Percentiles rank a stretch among this genome's conserved stretches.
Conservation (phyloP, 306 rosid genomes). For the Dalbergia cochinchinensis region DNA sequence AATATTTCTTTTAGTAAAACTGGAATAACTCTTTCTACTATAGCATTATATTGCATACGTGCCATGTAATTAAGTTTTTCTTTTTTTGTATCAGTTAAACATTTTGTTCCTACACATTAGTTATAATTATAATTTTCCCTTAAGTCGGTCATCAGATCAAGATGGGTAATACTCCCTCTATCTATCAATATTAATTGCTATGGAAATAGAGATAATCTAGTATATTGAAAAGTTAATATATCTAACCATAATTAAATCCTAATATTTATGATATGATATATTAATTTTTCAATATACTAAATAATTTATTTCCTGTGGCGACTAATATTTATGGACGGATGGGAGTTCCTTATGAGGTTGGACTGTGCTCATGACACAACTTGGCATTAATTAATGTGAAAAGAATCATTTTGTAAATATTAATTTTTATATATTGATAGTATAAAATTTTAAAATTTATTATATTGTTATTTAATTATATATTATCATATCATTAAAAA, state of each 20-base stretch:
- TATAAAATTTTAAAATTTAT: no score
- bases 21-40: background rate
- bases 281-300: no score
- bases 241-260: no score
- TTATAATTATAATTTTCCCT: background rate
- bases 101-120: background rate
- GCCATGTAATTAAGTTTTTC: background rate
- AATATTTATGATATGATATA: no score
- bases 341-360: background rate
- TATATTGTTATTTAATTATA: no score
- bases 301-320: no score
- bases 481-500: no score
- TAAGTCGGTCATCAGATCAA: background rate
- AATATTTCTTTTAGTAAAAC: background rate
- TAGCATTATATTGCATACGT: background rate
- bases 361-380: background rate
- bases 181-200: no score
- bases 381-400: background rate
- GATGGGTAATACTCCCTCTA: background rate
- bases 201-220: no score
- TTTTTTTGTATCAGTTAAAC: background rate
- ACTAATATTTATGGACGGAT: no score
- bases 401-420: background rate
- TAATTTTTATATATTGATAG: background rate
- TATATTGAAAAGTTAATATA: no score